A percentile compares a stretch with the other conserved stretches of the same genome.
These are phyloP conservation scores for Metschnikowia anglica DNA, from an alignment of 805 yeast species.

Conservation along the genomic window DNA sequence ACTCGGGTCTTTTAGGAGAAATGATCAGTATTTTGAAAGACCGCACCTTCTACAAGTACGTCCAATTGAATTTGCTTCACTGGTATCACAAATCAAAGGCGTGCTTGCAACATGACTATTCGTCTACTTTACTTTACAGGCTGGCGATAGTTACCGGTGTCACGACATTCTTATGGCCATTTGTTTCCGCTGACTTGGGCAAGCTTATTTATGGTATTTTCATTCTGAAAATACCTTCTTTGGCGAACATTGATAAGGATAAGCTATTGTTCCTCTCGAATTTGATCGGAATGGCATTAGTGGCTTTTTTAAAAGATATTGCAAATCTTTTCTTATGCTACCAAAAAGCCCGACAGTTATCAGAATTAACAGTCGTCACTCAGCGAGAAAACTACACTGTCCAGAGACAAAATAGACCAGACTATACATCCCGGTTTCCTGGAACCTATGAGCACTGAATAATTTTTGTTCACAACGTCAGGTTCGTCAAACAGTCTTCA, in stretches of 20 bases:
- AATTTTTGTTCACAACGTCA: not conserved
- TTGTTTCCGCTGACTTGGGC: constrained; percentile 36
- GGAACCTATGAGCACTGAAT: constrained; percentile 12
- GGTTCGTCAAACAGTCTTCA: constrained; percentile 6
- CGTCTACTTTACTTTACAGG: constrained; percentile 23
- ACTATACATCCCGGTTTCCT: constrained; percentile 8
- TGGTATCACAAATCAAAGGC: constrained; percentile 30
- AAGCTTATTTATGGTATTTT: constrained; percentile 19
- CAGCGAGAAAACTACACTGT: not conserved
- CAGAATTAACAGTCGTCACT: constrained; percentile 26
- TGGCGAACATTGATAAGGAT: constrained; percentile 14
- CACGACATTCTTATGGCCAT: constrained; percentile 43
- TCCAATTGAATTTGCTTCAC: constrained; percentile 13
- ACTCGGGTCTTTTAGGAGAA: not conserved
- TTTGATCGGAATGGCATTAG: constrained; percentile 31
- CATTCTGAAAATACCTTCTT: constrained; percentile 13
- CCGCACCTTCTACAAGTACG: constrained; percentile 2
- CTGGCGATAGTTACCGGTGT: constrained; percentile 29
- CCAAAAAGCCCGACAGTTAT: constrained; percentile 32
- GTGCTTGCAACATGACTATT: constrained; percentile 36
- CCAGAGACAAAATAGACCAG: not conserved
- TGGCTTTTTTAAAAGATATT: constrained; percentile 37
- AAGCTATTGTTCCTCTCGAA: constrained; percentile 31
- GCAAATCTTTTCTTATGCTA: constrained; percentile 30
- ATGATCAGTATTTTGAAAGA: constrained; percentile 6